Evolutionary conservation across 1,284 basidiomycete species (phyloP), one percentile per base, ranked within the genome.

Genomic region (Phlebopus sp.): DNA sequence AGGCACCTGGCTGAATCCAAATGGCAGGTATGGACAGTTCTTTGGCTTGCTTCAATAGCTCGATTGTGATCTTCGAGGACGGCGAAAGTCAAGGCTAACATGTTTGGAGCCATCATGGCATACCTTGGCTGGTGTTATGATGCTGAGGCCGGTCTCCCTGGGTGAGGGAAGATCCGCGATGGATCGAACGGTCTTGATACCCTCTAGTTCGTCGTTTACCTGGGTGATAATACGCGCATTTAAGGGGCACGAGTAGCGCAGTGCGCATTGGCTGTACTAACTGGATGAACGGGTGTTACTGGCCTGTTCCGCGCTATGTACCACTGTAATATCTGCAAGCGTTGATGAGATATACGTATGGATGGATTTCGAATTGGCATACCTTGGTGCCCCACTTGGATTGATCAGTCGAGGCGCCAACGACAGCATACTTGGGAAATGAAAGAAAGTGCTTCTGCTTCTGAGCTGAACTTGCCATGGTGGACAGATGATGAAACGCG

Each of bases 1-100:
- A 83, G 9, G 90, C 87, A 19, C 90, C 90, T 11, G 91, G 91
- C 66, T 94, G 91, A 34, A 93, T 76, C 91, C 91, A 94, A 39
- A 92, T 72, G 1, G 81, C 75, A 14, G 82, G 82, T 9, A 91
- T 71, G 27, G 71, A 68, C 19, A 84, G 72, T 2, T 75, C 72
- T 60, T 82, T 84, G 6, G 84, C 84, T 51, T 82, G 75, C 59
- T 84, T 71, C 54, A 90, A 69, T 42, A 88, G 56, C 19, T 70
- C 71, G 37, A 88, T 74, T 8, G 87, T 89, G 42, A 91, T 71
- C 84, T 90, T 63, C 19, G n/a, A 62, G 30, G 29, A 15, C 32
- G 15, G 35, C 31, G 43, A 21, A 50, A 37, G 36, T 7, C 8
- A 14, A 13, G 3, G 23, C 3, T 11, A 1, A 1, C 18, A 6